phyloP scores from a whole-genome alignment of 1,284 basidiomycete species.

The Blastosporella zonata region DNA sequence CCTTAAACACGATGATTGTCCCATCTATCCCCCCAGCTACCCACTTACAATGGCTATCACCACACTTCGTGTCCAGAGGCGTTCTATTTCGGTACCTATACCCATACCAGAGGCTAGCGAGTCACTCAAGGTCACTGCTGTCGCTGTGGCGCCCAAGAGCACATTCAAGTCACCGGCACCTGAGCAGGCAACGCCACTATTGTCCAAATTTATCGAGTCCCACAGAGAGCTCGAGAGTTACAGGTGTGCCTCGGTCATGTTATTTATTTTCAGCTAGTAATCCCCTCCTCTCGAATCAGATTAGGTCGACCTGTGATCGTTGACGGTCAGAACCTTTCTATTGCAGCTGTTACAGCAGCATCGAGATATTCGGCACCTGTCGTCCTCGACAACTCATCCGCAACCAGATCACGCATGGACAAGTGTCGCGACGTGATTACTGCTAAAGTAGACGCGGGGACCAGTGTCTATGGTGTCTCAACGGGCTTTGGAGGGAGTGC shows the following conservation, averaged over 20 bases:
- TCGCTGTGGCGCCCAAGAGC: slow-evolving; percentile 15
- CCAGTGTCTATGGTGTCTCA: slow-evolving; percentile 78
- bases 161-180: slow-evolving; percentile 8
- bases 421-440: slow-evolving; percentile 62
- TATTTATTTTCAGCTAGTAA: background rate
- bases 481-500: slow-evolving; percentile 81
- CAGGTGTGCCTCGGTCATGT: slow-evolving; percentile 37
- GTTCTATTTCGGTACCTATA: slow-evolving; percentile 27
- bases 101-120: slow-evolving; percentile 21
- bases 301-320: slow-evolving; percentile 59
- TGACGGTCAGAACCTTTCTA: slow-evolving; percentile 68
- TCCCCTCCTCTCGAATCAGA: slow-evolving; percentile 31
- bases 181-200: slow-evolving; percentile 30
- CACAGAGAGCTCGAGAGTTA: slow-evolving; percentile 51
- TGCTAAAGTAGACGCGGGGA: slow-evolving; percentile 63
- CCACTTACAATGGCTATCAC: slow-evolving; percentile 17
- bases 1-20: slow-evolving; percentile 3
- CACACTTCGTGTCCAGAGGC: slow-evolving; percentile 21
- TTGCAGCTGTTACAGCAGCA: slow-evolving; percentile 70
- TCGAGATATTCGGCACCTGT: slow-evolving; percentile 62
- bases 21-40: slow-evolving; percentile 3
- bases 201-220: slow-evolving; percentile 48
- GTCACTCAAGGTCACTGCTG: slow-evolving; percentile 24
- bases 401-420: slow-evolving; percentile 47
- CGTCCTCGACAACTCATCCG: slow-evolving; percentile 47